A percentile compares a stretch with the other conserved stretches of the same genome.
These are phyloP conservation scores for Combretum micranthum DNA, from an alignment of 345 rosid species.

Conservation along the genomic window DNA sequence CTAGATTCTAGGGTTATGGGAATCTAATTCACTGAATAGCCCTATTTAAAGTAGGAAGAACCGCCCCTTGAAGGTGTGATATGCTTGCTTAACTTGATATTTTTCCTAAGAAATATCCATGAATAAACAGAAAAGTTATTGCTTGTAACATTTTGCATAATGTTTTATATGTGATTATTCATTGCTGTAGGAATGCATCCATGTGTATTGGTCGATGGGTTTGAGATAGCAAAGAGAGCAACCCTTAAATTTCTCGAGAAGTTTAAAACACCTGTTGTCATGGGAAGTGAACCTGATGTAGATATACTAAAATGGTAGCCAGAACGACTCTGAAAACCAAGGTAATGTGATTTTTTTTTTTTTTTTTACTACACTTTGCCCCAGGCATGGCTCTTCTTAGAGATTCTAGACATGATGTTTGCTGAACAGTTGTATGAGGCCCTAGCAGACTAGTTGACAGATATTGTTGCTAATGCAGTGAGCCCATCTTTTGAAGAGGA, in stretches of 20 bases:
- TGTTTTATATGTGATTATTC: neutral
- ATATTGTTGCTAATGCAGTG: constrained; percentile 78
- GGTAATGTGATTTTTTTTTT: constrained; percentile 42
- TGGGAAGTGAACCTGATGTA: constrained; percentile 90
- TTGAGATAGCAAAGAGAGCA: constrained; percentile 90
- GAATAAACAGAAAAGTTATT: neutral
- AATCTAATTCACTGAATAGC: no score
- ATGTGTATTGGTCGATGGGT: constrained; percentile 95
- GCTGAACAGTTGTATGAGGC: constrained; percentile 67
- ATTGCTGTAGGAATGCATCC: constrained; percentile 84
- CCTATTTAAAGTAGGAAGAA: no score
- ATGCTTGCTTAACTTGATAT: no score
- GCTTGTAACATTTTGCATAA: neutral
- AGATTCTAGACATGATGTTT: neutral
- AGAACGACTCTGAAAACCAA: constrained; percentile 90
- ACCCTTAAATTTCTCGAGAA: constrained; percentile 87
- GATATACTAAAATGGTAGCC: constrained; percentile 97
- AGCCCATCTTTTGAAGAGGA: constrained; percentile 17
- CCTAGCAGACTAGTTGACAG: constrained; percentile 91
- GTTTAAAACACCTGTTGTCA: constrained; percentile 91
- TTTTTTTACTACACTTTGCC: neutral
- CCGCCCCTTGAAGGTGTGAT: no score
- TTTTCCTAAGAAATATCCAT: no score
- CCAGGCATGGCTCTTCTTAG: no score
- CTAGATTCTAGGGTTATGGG: no score